phyloP scores from a whole-genome alignment of 768 basidiomycete species.

The Asterophora lycoperdoides region DNA sequence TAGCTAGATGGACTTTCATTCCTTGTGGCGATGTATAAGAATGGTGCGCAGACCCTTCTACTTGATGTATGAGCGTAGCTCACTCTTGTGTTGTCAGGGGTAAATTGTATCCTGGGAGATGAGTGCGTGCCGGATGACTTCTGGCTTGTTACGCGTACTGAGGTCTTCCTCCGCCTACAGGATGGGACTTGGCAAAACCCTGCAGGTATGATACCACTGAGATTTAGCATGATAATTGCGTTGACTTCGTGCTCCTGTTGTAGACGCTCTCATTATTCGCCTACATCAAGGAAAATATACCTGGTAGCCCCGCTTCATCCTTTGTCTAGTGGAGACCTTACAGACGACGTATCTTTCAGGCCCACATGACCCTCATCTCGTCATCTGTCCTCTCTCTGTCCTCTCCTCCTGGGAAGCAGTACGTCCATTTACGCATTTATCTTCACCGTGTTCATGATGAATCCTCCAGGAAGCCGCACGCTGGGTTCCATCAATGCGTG shows the following conservation, averaged over 20 bases:
- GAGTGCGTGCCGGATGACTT: slow-evolving; percentile 37
- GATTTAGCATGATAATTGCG: not conserved
- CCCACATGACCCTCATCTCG: slow-evolving; percentile 56
- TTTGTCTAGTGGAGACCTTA: not conserved
- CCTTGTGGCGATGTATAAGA: slow-evolving; percentile 62
- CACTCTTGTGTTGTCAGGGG: slow-evolving; percentile 30
- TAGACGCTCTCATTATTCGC: slow-evolving; percentile 63
- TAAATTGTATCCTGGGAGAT: slow-evolving; percentile 72
- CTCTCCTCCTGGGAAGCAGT: slow-evolving; percentile 56
- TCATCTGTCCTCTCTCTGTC: slow-evolving; percentile 71
- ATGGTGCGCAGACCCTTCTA: slow-evolving; percentile 36
- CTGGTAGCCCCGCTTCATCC: slow-evolving; percentile 23
- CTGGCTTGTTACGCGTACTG: not conserved
- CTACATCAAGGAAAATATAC: slow-evolving; percentile 53
- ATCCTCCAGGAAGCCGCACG: slow-evolving; percentile 43
- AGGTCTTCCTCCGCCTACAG: slow-evolving; percentile 20
- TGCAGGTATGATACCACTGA: slow-evolving; percentile 37
- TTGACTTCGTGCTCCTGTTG: not conserved
- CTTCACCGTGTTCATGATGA: not conserved
- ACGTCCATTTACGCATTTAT: slow-evolving; percentile 7
- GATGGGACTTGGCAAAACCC: slow-evolving; percentile 65
- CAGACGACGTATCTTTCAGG: slow-evolving; percentile 20
- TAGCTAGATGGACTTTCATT: slow-evolving; percentile 62
- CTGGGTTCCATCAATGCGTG: slow-evolving; percentile 49
- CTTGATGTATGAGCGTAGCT: not conserved